phyloP scores from a whole-genome alignment of 345 rosid genomes.

The Corchorus capsularis region DNA sequence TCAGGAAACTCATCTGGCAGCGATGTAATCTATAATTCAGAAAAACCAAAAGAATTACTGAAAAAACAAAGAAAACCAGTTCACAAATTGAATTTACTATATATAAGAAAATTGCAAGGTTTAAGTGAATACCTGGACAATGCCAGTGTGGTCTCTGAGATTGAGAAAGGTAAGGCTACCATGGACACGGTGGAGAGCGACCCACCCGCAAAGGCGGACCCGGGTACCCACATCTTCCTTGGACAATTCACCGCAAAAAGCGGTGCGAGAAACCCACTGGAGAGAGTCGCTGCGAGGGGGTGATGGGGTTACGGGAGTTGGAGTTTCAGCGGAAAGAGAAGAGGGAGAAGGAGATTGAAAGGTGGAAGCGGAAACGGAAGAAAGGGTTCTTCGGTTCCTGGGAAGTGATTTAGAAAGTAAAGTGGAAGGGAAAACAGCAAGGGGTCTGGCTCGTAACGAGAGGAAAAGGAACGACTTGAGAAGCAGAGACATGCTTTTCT shows the following conservation, averaged over 20 bases:
- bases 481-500: constrained; percentile 45
- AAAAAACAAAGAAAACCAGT: neutral
- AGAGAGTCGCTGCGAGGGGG: constrained; percentile 38
- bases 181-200: constrained; percentile 86
- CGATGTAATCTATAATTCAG: constrained; percentile 58
- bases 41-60: neutral
- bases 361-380: constrained; percentile 35
- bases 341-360: constrained; percentile 22
- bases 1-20: constrained; percentile 82
- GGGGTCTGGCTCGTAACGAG: constrained; percentile 34
- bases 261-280: constrained; percentile 72
- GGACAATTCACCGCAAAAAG: constrained; percentile 66
- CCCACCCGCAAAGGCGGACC: constrained; percentile 96
- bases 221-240: constrained; percentile 66
- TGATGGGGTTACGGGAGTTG: constrained; percentile 6
- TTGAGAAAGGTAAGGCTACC: constrained; percentile 92
- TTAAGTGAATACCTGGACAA: constrained; percentile 63
- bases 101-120: neutral
- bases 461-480: constrained; percentile 36
- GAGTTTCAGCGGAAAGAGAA: constrained; percentile 28
- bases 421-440: constrained; percentile 38
- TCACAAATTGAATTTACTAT: neutral
- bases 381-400: constrained; percentile 28
- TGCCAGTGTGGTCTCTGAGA: constrained; percentile 95
- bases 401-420: constrained; percentile 25